Conservation (phyloP, 2,329 filamentous ascomycete species). For the Tolypocladium ovalisporum region DNA sequence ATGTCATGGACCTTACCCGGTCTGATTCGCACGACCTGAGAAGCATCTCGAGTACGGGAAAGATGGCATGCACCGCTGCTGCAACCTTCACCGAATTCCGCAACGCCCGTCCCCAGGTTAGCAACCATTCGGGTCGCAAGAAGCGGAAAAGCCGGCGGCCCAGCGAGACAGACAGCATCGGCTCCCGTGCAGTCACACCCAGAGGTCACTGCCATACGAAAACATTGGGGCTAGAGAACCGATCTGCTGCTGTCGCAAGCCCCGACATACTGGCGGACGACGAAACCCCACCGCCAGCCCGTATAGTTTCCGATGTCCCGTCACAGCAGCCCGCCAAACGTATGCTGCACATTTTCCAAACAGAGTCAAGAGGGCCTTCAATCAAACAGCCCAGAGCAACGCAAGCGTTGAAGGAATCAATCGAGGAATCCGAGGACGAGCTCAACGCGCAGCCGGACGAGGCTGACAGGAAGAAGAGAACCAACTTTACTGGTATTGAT, state of each 20-base stretch:
- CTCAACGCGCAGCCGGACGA: constrained; percentile 7
- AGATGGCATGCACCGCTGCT: constrained; percentile 3
- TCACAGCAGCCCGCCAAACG: constrained; percentile 2
- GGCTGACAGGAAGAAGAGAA: constrained; percentile 2
- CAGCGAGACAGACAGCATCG: neutral
- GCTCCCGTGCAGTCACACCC: neutral
- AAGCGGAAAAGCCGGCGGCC: neutral
- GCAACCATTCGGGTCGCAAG: neutral
- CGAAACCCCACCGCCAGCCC: constrained; percentile 7
- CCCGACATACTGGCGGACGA: constrained; percentile 12
- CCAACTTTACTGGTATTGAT: constrained; percentile 6
- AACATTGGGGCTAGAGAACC: neutral
- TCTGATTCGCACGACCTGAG: neutral
- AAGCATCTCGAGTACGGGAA: neutral
- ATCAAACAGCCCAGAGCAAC: constrained; percentile 7
- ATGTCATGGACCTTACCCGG: neutral
- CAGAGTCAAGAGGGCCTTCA: constrained; percentile 3
- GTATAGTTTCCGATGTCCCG: constrained; percentile 12
- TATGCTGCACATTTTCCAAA: neutral
- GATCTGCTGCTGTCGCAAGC: constrained; percentile 6
- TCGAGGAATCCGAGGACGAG: constrained; percentile 19
- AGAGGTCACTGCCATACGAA: neutral
- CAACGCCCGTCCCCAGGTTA: neutral
- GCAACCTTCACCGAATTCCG: neutral
- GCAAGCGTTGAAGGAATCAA: constrained; percentile 2